A percentile compares a stretch with the other conserved stretches of the same genome.
Conservation (phyloP, 139 green algal genomes). For the Micromonas commoda region DNA sequence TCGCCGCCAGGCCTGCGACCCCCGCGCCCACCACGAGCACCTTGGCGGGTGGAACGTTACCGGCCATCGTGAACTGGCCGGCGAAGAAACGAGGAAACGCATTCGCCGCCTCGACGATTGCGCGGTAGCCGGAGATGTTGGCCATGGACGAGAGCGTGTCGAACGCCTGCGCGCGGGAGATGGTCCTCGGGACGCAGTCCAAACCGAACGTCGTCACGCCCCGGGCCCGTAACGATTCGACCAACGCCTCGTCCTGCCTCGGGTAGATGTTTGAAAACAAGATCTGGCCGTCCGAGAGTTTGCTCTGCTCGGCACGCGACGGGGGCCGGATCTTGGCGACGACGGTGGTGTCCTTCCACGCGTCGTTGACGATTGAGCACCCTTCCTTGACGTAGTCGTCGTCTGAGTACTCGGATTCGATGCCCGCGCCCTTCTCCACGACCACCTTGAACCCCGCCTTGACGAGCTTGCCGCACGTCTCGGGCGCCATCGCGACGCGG, state of each 20-base stretch:
- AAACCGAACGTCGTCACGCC: constrained; percentile 33
- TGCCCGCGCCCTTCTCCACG: constrained; percentile 63
- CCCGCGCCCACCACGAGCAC: constrained; percentile 36
- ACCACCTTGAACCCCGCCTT: constrained; percentile 70
- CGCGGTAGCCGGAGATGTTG: constrained; percentile 37
- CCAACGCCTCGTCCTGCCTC: neutral
- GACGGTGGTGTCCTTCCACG: constrained; percentile 56
- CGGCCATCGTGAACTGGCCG: constrained; percentile 29
- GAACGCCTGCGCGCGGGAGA: constrained; percentile 33
- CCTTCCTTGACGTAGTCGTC: constrained; percentile 37
- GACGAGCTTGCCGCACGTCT: constrained; percentile 26
- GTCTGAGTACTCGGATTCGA: constrained; percentile 19
- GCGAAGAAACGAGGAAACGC: constrained; percentile 34
- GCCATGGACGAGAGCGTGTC: constrained; percentile 33
- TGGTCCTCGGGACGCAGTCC: constrained; percentile 73
- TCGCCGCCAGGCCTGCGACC: constrained; percentile 34
- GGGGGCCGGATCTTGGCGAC: constrained; percentile 43
- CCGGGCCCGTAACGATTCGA: neutral
- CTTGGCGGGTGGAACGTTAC: constrained; percentile 36
- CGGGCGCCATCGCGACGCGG: constrained; percentile 15
- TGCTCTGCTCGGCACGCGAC: constrained; percentile 24
- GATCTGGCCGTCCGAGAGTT: neutral
- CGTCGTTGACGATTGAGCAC: constrained; percentile 40
- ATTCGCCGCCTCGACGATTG: constrained; percentile 35
- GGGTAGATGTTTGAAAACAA: neutral